Percentiles rank a stretch among this genome's conserved stretches.
phyloP scores from a whole-genome alignment of 306 rosid genomes.

The Gleditsia sinensis region DNA sequence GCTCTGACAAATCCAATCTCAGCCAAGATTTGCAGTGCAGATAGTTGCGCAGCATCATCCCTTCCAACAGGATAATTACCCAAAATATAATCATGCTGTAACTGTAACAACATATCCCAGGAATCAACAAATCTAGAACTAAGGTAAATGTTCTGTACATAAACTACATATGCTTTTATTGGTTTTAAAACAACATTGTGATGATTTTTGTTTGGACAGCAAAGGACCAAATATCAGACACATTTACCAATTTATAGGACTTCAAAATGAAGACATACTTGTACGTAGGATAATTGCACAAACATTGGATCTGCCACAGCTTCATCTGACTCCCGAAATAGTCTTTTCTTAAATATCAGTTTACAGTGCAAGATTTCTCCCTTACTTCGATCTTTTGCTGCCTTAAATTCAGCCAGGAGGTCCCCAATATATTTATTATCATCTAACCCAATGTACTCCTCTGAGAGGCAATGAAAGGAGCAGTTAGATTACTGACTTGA shows the following conservation, averaged over 20 bases:
- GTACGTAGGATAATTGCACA: constrained; percentile 87
- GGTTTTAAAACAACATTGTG: not conserved
- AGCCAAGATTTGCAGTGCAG: constrained; percentile 89
- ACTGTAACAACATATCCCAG: constrained; percentile 54
- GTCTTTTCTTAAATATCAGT: constrained; percentile 81
- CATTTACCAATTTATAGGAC: constrained; percentile 1
- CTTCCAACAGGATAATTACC: constrained; percentile 98
- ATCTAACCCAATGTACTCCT: constrained; percentile 90
- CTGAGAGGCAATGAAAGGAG: constrained; percentile 53
- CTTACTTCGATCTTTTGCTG: constrained; percentile 89
- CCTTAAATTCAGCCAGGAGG: constrained; percentile 84
- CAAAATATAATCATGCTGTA: constrained; percentile 95
- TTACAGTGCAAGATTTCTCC: constrained; percentile 97
- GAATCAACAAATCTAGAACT: constrained; percentile 24
- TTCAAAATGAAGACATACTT: constrained; percentile 55
- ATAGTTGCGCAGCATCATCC: constrained; percentile 95
- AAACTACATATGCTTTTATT: constrained; percentile 35
- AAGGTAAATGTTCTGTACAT: constrained; percentile 26
- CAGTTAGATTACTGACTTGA: constrained; percentile 35
- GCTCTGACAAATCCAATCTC: constrained; percentile 71
- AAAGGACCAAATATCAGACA: constrained; percentile 31
- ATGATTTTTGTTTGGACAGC: not conserved
- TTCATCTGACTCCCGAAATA: constrained; percentile 95
- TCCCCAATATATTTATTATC: constrained; percentile 97
- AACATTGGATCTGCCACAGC: constrained; percentile 93